phyloP scores from a whole-genome alignment of 2,329 filamentous ascomycete species.

The Blastomyces emzantsi region DNA sequence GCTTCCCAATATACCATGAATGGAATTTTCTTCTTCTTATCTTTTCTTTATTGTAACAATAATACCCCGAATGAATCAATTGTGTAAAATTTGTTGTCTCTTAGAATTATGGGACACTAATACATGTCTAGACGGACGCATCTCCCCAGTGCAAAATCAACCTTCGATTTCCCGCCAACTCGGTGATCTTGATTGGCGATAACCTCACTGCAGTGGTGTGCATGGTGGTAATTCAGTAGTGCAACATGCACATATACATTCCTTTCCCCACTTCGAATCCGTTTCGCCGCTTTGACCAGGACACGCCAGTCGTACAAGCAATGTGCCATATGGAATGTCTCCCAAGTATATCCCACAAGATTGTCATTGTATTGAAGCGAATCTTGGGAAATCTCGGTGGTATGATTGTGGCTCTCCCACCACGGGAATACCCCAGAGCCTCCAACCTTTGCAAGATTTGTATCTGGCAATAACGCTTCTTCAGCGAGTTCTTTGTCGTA shows the following conservation, averaged over 20 bases:
- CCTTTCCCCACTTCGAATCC: conserved; percentile 10
- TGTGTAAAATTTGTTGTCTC: not conserved
- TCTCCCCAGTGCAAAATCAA: conserved; percentile 12
- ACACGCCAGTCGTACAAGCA: conserved; percentile 14
- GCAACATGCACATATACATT: conserved; percentile 13
- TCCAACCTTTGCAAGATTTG: conserved; percentile 6
- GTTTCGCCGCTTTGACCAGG: conserved; percentile 12
- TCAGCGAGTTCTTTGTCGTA: conserved; percentile 9
- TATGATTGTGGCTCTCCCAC: conserved; percentile 12
- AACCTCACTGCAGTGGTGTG: conserved; percentile 10
- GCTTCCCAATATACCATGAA: conserved; percentile 12
- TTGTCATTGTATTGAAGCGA: conserved; percentile 5
- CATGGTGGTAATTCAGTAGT: conserved; percentile 9
- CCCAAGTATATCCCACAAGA: conserved; percentile 14
- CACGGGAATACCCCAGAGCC: conserved; percentile 10
- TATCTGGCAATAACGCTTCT: conserved; percentile 2
- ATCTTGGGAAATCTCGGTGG: conserved; percentile 8
- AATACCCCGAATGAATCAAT: not conserved
- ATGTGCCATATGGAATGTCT: conserved; percentile 12
- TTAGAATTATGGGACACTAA: not conserved
- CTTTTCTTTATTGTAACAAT: not conserved
- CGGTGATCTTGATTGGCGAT: conserved; percentile 9
- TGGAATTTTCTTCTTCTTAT: not conserved
- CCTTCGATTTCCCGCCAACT: conserved; percentile 10
- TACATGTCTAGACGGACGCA: conserved; percentile 9